Base-by-base conservation (phyloP, 1,139 yeast genomes). In the Geotrichum fermentans region DNA sequence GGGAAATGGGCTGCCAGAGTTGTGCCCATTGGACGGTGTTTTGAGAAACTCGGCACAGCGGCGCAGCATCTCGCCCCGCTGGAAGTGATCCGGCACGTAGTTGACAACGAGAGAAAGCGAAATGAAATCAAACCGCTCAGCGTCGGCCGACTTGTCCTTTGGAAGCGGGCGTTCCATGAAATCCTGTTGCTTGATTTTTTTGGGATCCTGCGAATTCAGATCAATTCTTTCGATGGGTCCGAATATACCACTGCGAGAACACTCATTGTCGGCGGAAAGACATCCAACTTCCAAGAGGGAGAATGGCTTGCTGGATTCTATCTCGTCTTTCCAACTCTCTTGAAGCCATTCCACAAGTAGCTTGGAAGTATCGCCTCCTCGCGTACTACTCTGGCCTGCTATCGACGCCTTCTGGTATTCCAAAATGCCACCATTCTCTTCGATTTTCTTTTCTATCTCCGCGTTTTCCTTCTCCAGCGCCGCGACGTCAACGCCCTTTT, bases 401-500 rank as follows among this genome's bases (percentile, higher is more conserved):
- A 85, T 78, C 1, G 96, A 87, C 0, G 97, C 97, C n/a, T 74
- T 69, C 60, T 90, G 97, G 63, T 90, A 90, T 36, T 53, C 53
- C 82, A 80, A 55, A 66, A 73, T 1, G 77, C 88, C 45, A 79
- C 68, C 38, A 65, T 64, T 14, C 7, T 41, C 42, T 22, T 43
- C 43, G 29, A 52, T 45, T 30, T 39, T 53, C 30, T 41, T 18
- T 16, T 47, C 49, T n/a, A 47, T 42, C 8, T 98, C 97, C 4
- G 95, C 77, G 53, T 87, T 82, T 41, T 85, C 82, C 63, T 90
- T 97, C 68, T 90, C 97, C 52, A 92, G 73, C 8, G 98, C 98
- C 70, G 92, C 92, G 33, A 98, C 92, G 69, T 92, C 98, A 21
- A 97, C 92, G 45, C 98, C 98, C 54, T 98, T 92, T 20, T 43